Conservation (phyloP, 768 basidiomycete species). For the Macrocybe gigantea region DNA sequence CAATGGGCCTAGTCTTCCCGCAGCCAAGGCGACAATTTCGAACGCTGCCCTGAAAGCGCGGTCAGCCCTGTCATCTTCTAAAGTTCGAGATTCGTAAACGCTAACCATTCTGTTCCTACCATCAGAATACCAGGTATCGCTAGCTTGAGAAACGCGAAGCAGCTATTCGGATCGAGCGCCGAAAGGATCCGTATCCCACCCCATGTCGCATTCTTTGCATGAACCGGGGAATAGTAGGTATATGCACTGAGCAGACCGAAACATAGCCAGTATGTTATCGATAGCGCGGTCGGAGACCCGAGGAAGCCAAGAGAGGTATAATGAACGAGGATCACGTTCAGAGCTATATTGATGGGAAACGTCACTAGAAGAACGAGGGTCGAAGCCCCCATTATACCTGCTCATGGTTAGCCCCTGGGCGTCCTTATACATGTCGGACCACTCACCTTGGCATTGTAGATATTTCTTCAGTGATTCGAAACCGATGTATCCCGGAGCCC, state of each 20-base stretch:
- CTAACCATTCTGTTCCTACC: conserved; percentile 78
- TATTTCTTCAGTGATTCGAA: conserved; percentile 79
- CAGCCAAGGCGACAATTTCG: conserved; percentile 76
- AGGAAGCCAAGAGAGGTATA: conserved; percentile 55
- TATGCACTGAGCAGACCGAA: conserved; percentile 48
- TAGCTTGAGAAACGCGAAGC: conserved; percentile 53
- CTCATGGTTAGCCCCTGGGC: neutral
- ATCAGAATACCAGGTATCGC: conserved; percentile 76
- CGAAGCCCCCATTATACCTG: conserved; percentile 73
- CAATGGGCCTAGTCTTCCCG: conserved; percentile 62
- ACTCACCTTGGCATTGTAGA: conserved; percentile 69
- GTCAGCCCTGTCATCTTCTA: too few species aligned
- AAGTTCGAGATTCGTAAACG: neutral
- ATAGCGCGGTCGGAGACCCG: conserved; percentile 63
- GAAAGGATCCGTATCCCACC: conserved; percentile 43
- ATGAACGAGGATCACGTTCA: conserved; percentile 61
- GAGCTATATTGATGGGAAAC: conserved; percentile 57
- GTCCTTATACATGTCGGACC: neutral
- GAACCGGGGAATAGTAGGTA: conserved; percentile 45
- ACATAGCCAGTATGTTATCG: conserved; percentile 65
- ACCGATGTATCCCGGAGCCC: conserved; percentile 68
- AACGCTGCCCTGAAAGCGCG: conserved; percentile 58
- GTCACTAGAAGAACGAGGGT: conserved; percentile 58
- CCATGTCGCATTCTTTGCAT: conserved; percentile 58
- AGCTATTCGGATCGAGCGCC: conserved; percentile 44